Conservation (phyloP, 2,329 filamentous ascomycete species). For the Colletotrichum musae region DNA sequence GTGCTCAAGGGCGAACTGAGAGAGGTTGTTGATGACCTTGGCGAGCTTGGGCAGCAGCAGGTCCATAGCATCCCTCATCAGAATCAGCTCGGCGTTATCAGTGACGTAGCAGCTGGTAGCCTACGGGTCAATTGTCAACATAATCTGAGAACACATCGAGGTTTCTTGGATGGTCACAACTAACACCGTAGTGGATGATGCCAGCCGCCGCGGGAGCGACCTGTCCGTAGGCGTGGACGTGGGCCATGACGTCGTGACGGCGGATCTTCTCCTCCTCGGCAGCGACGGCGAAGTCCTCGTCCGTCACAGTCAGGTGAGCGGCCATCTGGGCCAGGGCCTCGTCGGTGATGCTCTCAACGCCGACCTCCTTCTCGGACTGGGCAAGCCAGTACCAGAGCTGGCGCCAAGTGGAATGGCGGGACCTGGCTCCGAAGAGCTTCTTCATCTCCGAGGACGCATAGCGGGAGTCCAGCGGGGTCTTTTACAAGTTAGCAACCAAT, state of each 20-base stretch:
- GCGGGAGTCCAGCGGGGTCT: slow-evolving; percentile 68
- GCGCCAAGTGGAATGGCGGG: slow-evolving; percentile 84
- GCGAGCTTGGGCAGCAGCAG: slow-evolving; percentile 84
- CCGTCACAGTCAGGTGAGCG: slow-evolving; percentile 80
- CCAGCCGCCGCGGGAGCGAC: slow-evolving; percentile 83
- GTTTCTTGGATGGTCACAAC: too few species aligned
- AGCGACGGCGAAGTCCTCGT: slow-evolving; percentile 83
- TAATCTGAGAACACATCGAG: too few species aligned
- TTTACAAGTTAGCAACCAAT: not conserved
- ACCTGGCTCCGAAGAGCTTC: slow-evolving; percentile 83
- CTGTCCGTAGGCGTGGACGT: slow-evolving; percentile 80
- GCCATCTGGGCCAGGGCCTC: slow-evolving; percentile 85
- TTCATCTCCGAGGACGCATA: slow-evolving; percentile 85
- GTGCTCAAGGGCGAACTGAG: slow-evolving; percentile 78
- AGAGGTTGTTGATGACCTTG: slow-evolving; percentile 82
- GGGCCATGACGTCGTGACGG: slow-evolving; percentile 60
- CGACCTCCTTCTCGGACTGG: slow-evolving; percentile 85
- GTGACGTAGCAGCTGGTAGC: slow-evolving; percentile 71
- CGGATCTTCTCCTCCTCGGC: slow-evolving; percentile 82
- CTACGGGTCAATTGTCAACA: slow-evolving; percentile 15
- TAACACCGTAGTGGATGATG: slow-evolving; percentile 78
- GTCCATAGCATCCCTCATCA: slow-evolving; percentile 78
- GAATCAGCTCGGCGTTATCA: slow-evolving; percentile 84
- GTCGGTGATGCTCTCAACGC: slow-evolving; percentile 77
- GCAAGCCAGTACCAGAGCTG: slow-evolving; percentile 89